A percentile compares a stretch with the other conserved stretches of the same genome.
Conservation (phyloP, 257 asterid genomes). For the Henckelia pumila region DNA sequence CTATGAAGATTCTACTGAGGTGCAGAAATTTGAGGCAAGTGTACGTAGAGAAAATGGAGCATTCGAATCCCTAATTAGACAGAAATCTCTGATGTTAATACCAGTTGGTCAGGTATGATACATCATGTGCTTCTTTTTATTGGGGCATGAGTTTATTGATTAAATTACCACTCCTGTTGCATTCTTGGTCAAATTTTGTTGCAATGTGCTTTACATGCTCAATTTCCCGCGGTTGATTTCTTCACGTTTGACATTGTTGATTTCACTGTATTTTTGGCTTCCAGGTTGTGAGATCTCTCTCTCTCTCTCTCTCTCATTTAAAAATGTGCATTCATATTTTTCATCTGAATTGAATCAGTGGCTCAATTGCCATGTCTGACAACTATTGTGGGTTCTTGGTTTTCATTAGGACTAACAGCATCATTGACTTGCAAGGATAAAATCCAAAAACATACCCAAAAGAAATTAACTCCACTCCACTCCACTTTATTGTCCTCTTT, state of each 20-base stretch:
- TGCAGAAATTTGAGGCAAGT: conserved; percentile 91
- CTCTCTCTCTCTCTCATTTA: neutral
- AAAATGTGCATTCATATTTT: too few relatives aligned
- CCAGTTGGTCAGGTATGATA: conserved; percentile 74
- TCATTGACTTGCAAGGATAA: neutral
- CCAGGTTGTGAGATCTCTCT: too few relatives aligned
- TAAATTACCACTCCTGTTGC: neutral
- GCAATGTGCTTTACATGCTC: conserved; percentile 1
- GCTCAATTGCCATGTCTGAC: neutral
- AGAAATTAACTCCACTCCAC: too few relatives aligned
- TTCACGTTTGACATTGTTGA: neutral
- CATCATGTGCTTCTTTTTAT: conserved; percentile 15
- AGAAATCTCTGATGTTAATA: conserved; percentile 89
- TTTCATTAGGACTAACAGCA: neutral
- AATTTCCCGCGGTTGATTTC: conserved; percentile 7
- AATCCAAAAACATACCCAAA: neutral
- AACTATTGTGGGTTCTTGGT: neutral
- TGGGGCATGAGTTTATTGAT: conserved; percentile 10
- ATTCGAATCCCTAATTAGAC: conserved; percentile 90
- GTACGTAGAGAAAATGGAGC: conserved; percentile 87
- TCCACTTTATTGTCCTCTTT: too few relatives aligned
- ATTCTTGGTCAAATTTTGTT: conserved; percentile 10
- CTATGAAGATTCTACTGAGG: conserved; percentile 93
- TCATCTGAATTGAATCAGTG: conserved; percentile 1
- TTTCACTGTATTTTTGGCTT: too few relatives aligned